Evolutionary conservation across 2,329 filamentous ascomycete species (phyloP).

Genomic region (Epicoccum sorghinum): DNA sequence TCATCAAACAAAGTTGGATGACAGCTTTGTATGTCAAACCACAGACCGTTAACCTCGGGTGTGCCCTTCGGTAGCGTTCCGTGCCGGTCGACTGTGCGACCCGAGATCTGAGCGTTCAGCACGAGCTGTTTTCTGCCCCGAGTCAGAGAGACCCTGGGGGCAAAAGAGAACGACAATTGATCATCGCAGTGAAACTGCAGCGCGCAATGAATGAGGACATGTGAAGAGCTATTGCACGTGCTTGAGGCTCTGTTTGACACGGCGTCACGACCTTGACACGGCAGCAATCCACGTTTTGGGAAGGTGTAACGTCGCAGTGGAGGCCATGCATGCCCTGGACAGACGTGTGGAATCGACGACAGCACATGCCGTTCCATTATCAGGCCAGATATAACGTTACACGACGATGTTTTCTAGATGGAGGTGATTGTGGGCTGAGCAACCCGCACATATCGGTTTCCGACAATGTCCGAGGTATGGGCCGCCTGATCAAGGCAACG

Average conservation of each 20-base stretch:
- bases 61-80: conserved; percentile 31
- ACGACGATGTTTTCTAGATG: conserved; percentile 1
- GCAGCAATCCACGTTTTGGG: conserved; percentile 7
- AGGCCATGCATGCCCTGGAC: conserved; percentile 1
- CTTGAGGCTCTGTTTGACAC: conserved; percentile 13
- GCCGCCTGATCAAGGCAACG: conserved; percentile 16
- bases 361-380: conserved; percentile 6
- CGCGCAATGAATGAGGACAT: background rate
- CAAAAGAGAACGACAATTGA: conserved; percentile 3
- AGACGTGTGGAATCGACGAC: conserved; percentile 1
- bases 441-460: background rate
- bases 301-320: conserved; percentile 10
- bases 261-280: background rate
- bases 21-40: conserved; percentile 16
- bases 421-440: conserved; percentile 4
- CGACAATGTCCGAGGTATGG: conserved; percentile 14
- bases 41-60: conserved; percentile 19
- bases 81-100: conserved; percentile 28
- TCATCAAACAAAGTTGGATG: conserved; percentile 8
- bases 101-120: conserved; percentile 33
- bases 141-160: conserved; percentile 21
- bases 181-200: conserved; percentile 7
- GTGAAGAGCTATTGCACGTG: conserved; percentile 10
- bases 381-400: conserved; percentile 13
- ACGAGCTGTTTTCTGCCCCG: conserved; percentile 25